Conservation (phyloP, 2,329 filamentous ascomycete species). For the Aspergillus chevalieri region DNA sequence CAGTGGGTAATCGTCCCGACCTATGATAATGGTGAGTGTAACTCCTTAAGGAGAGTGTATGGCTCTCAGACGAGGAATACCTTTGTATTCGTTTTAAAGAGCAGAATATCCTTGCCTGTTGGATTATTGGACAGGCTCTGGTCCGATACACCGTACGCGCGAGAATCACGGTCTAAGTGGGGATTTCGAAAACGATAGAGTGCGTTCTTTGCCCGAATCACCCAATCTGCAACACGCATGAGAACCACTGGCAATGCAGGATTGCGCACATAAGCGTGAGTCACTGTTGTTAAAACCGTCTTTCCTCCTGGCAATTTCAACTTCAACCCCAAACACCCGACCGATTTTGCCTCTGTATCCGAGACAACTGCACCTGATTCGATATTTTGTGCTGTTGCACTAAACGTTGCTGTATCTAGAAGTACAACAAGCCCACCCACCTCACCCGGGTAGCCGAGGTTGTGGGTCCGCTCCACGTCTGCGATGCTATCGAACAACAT, state of each 20-base stretch:
- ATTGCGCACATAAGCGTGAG: constrained; percentile 5
- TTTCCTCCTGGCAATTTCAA: constrained; percentile 2
- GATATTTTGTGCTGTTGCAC: too few species aligned
- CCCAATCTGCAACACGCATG: constrained; percentile 1
- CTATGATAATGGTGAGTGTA: neutral
- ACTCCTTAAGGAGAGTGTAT: neutral
- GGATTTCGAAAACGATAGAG: constrained; percentile 1
- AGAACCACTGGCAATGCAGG: neutral
- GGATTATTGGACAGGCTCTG: constrained; percentile 1
- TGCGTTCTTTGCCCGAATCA: neutral
- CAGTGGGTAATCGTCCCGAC: constrained; percentile 4
- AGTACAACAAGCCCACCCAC: too few species aligned
- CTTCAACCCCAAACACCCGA: constrained; percentile 18
- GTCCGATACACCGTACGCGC: neutral
- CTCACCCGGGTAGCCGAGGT: too few species aligned
- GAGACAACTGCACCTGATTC: too few species aligned
- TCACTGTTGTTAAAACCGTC: constrained; percentile 5
- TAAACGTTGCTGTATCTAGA: too few species aligned
- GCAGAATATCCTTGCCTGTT: constrained; percentile 5
- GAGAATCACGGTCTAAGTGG: neutral
- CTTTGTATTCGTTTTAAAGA: constrained; percentile 1
- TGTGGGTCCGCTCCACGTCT: constrained; percentile 5
- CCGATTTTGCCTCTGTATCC: too few species aligned
- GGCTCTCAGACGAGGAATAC: constrained; percentile 1
- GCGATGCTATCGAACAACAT: constrained; percentile 8